Evolutionary conservation across 805 yeast species (phyloP), one percentile per base, ranked within the genome.

Genomic region (Dipodascopsis uninucleata): DNA sequence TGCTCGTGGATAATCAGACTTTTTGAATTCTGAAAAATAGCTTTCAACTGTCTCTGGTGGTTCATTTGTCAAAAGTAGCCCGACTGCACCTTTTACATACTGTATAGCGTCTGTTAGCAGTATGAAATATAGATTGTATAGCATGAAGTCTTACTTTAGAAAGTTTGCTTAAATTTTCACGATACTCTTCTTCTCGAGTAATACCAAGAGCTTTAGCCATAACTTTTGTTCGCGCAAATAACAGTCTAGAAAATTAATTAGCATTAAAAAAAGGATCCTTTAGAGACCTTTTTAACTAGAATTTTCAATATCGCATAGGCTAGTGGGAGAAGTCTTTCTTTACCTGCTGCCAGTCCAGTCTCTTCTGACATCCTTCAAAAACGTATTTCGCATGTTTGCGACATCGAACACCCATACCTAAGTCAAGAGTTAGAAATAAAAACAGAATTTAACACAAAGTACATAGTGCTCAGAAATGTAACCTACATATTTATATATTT

Each of bases 311-410:
- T n/a, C 5, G 21, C 7, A 4, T 5, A 9, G 2, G 4, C n/a
- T n/a, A 16, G 12, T 5, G 12, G 25, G n/a, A 2, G 0, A 21
- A n/a, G 28, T 21, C 7, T 16, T 22, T 6, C 6, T 49, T 6
- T 41, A 48, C 53, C 52, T 83, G 25, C 96, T 85, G 3, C 96
- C 98, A 25, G 71, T 70, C 98, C 98, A 93, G 56, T 88, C 94
- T 33, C 78, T 74, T 71, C 98, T 81, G 49, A 93, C 82, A 58
- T 87, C 94, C 68, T 93, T 96, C 60, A 93, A 73, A 42, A 89
- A 96, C 42, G 95, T 95, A 47, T 96, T 93, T 70, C 98, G 82
- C 63, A 93, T 95, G 68, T 88, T 93, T 60, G 87, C 90, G 49
- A 93, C 77, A 52, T 80, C 77, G 56, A 93, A 76, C 22, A 88